A percentile compares a stretch with the other conserved stretches of the same genome.
Conservation (phyloP, 2,329 filamentous ascomycete genomes). For the Cladorrhinum sp. region DNA sequence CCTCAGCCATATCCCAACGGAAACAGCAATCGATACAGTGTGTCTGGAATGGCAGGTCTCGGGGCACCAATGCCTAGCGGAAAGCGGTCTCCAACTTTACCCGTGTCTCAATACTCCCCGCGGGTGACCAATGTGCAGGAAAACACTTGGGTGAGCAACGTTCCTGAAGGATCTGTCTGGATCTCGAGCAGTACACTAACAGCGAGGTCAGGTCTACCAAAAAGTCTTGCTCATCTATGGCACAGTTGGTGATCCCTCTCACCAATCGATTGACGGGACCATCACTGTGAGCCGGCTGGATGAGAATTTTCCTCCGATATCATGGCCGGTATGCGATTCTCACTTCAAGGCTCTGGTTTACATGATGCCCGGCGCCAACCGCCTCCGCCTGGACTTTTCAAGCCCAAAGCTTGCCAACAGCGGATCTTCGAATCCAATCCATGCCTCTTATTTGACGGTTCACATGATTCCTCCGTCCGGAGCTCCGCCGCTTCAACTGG, state of each 20-base stretch:
- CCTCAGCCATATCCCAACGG: conserved; percentile 36
- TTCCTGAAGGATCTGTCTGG: neutral
- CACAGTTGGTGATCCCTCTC: conserved; percentile 69
- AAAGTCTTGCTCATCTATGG: conserved; percentile 82
- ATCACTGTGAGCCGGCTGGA: conserved; percentile 78
- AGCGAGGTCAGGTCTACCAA: conserved; percentile 71
- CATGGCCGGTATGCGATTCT: conserved; percentile 84
- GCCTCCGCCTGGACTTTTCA: conserved; percentile 80
- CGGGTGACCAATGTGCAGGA: conserved; percentile 75
- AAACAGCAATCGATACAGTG: conserved; percentile 56
- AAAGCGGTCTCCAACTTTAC: conserved; percentile 47
- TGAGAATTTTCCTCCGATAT: conserved; percentile 76
- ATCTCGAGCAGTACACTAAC: conserved; percentile 23
- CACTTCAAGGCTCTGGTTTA: conserved; percentile 91
- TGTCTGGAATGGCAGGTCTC: conserved; percentile 61
- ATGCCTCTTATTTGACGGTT: conserved; percentile 76
- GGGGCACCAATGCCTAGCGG: conserved; percentile 54
- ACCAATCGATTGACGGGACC: conserved; percentile 70
- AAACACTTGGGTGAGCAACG: conserved; percentile 74
- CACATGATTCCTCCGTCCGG: conserved; percentile 81
- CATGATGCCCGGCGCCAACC: conserved; percentile 87
- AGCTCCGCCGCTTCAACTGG: conserved; percentile 81
- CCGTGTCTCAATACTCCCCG: conserved; percentile 77
- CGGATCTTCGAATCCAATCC: conserved; percentile 63
- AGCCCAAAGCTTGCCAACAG: conserved; percentile 75